Evolutionary conservation across 2,329 filamentous ascomycete species (phyloP), one percentile per base, ranked within the genome.

Genomic region (Geosmithia putterillii): DNA sequence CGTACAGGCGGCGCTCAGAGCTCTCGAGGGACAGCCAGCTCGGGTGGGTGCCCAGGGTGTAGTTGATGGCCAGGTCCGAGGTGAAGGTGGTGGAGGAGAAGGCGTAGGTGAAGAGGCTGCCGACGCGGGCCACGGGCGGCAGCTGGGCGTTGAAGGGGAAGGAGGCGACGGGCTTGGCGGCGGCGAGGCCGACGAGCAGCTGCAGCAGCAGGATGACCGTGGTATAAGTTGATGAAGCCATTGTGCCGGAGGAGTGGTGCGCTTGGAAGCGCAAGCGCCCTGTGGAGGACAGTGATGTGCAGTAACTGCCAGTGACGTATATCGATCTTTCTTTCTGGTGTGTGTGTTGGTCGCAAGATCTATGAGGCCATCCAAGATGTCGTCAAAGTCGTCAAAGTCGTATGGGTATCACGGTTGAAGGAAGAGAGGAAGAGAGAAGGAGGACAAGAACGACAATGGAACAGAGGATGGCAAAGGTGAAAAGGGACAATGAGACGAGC

Each of bases 81-180:
- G 70, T 67, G 61, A 94, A 94, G 0, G 87, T 94, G 35, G 79
- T 78, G 15, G 70, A 61, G 9, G 84, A 82, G 53, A 94, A 84
- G 23, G 74, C 68, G 54, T 89, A 87, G 9, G 69, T 74, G 60
- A 86, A 92, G 2, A 71, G 68, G 52, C 81, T 57, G 36, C 73
- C 74, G 46, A 84, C 68, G 50, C 83, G 74, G 18, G 86, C 87
- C 43, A 89, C 81, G 3, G 83, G 81, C 25, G 87, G 87, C 1
- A 94, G 73, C 59, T 95, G 88, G 2, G 85, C 80, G 61, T 92
- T 94, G 59, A 94, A 71, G 1, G 87, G 87, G 52, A 89, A 90
- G 40, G 68, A 64, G 40, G 70, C 55, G 20, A 58, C 53, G 10
- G 74, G 74, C 17, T 59, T 54, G 42, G 64, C 58, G 34, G 46